A percentile compares a stretch with the other conserved stretches of the same genome.
Evolutionary conservation across 116 monocot species (phyloP).

Genomic region (Thalassia testudinum): DNA sequence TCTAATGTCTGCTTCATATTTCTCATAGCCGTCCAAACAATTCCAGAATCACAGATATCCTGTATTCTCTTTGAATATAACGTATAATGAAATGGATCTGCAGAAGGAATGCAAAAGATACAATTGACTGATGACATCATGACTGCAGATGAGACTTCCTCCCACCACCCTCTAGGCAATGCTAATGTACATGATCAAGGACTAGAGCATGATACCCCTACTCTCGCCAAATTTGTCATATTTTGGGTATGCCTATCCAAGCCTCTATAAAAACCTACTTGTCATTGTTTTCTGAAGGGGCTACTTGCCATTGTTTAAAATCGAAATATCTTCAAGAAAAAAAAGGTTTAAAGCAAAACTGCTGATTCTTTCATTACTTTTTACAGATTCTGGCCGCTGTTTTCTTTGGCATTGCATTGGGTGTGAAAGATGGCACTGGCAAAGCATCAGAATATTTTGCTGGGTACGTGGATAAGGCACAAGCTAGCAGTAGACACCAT

Average conservation of each 20-base stretch:
- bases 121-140: constrained; percentile 16
- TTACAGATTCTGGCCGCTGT: constrained; percentile 67
- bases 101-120: constrained; percentile 33
- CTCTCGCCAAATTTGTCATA: constrained; percentile 46
- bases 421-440: constrained; percentile 53
- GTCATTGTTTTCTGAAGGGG: neutral
- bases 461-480: constrained; percentile 33
- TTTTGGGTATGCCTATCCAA: constrained; percentile 53
- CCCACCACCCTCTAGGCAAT: constrained; percentile 7
- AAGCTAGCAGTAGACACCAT: neutral
- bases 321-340: neutral
- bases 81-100: constrained; percentile 10
- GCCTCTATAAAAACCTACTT: neutral
- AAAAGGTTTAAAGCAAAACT: neutral
- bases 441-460: constrained; percentile 98
- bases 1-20: no score
- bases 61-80: no score
- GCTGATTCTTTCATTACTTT: neutral
- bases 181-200: constrained; percentile 5
- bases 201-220: constrained; percentile 9
- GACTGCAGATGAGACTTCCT: constrained; percentile 7
- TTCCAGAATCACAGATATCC: no score
- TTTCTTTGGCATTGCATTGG: constrained; percentile 70
- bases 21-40: no score
- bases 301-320: neutral